These are phyloP conservation scores for Backusella tarrabulga DNA, from an alignment of 192 early-diverging fungal species.

Conservation along the genomic window DNA sequence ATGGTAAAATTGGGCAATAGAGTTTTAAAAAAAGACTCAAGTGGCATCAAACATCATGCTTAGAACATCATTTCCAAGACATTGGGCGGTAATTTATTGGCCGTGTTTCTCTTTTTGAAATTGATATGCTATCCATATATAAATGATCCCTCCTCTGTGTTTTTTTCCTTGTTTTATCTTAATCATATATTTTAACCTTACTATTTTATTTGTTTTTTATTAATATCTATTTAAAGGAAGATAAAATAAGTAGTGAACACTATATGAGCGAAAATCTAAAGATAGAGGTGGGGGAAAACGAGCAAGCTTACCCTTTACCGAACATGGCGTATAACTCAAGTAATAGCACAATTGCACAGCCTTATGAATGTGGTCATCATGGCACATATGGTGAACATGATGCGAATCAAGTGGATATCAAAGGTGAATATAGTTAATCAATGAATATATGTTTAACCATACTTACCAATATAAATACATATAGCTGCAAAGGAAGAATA, in stretches of 20 bases:
- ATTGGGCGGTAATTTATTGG: not conserved
- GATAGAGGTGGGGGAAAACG: not conserved
- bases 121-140: not conserved
- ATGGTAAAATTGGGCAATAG: not conserved
- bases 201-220: not conserved
- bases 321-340: not conserved
- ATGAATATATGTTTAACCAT: not conserved
- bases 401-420: not conserved
- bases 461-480: not conserved
- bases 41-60: not conserved
- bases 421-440: not conserved
- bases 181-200: not conserved
- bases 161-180: not conserved
- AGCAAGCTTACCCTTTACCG: not conserved
- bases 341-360: not conserved
- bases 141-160: not conserved
- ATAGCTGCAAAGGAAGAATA: constrained; percentile 27
- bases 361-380: not conserved
- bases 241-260: not conserved
- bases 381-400: not conserved
- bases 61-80: not conserved
- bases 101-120: not conserved
- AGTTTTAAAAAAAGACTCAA: not conserved
- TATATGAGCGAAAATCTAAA: not conserved
- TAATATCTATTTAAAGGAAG: not conserved